Conservation (phyloP, 257 asterid species). For the Solanum habrochaites region DNA sequence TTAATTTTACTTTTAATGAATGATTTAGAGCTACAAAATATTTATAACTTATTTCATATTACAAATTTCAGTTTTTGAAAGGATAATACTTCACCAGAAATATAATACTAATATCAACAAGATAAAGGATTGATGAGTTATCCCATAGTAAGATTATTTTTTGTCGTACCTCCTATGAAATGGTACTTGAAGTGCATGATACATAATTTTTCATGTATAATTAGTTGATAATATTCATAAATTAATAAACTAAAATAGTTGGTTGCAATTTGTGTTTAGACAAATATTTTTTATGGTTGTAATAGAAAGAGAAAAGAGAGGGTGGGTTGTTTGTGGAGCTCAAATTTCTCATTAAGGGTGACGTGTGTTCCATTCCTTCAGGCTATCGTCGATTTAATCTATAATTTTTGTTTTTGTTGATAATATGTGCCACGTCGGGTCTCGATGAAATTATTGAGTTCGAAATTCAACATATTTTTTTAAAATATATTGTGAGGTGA, state of each 20-base stretch:
- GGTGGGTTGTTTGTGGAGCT: no score
- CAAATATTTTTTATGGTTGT: not conserved
- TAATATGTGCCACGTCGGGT: not conserved
- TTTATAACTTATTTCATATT: no score
- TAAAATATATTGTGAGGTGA: not conserved
- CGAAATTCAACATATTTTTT: not conserved
- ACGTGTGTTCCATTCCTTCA: not conserved
- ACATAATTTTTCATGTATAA: not conserved
- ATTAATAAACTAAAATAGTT: not conserved
- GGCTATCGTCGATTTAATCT: not conserved
- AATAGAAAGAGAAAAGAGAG: not conserved
- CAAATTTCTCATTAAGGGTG: not conserved
- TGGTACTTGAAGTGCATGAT: not conserved
- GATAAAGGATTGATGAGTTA: not conserved
- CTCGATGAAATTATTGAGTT: not conserved
- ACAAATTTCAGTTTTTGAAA: not conserved
- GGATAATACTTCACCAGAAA: not conserved
- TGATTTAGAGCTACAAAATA: no score
- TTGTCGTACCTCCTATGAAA: not conserved
- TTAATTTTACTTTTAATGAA: no score
- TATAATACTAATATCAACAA: not conserved
- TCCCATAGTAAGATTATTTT: not conserved
- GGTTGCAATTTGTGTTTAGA: not conserved
- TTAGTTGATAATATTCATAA: not conserved
- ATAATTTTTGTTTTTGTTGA: not conserved